These are phyloP conservation scores for Theobroma cacao DNA, from an alignment of 345 rosid genomes.

Conservation along the genomic window DNA sequence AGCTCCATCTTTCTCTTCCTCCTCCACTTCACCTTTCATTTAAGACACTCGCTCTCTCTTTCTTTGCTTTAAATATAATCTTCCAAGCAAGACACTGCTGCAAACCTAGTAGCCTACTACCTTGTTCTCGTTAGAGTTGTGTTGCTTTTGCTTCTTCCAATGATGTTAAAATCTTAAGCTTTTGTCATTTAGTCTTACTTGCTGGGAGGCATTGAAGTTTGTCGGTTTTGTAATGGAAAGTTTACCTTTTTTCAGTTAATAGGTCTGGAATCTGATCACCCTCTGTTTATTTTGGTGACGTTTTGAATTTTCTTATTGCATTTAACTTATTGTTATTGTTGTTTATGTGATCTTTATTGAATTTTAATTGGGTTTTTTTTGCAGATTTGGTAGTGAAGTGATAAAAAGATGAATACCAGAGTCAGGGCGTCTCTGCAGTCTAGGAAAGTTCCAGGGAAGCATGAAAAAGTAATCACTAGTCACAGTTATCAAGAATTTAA, in stretches of 20 bases:
- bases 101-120: constrained; percentile 2
- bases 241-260: constrained; percentile 17
- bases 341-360: constrained; percentile 1
- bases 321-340: neutral
- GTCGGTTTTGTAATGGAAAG: constrained; percentile 19
- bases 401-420: constrained; percentile 36
- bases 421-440: constrained; percentile 29
- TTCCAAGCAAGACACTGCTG: constrained; percentile 8
- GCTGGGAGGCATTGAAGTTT: constrained; percentile 15
- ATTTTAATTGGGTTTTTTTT: neutral
- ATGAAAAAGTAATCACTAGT: constrained; percentile 40
- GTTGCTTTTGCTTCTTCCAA: constrained; percentile 9
- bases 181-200: constrained; percentile 1
- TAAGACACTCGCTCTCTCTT: too few species aligned
- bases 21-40: neutral
- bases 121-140: neutral
- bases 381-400: constrained; percentile 14
- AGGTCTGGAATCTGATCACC: constrained; percentile 21
- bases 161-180: constrained; percentile 2
- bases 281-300: neutral
- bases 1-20: neutral
- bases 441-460: constrained; percentile 32
- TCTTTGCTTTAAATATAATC: constrained; percentile 16
- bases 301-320: neutral
- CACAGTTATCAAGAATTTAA: constrained; percentile 6